Percentiles rank a stretch among this genome's conserved stretches.
Evolutionary conservation across 2,329 filamentous ascomycete genomes (phyloP).

Genomic region (Cladosporium sp.): DNA sequence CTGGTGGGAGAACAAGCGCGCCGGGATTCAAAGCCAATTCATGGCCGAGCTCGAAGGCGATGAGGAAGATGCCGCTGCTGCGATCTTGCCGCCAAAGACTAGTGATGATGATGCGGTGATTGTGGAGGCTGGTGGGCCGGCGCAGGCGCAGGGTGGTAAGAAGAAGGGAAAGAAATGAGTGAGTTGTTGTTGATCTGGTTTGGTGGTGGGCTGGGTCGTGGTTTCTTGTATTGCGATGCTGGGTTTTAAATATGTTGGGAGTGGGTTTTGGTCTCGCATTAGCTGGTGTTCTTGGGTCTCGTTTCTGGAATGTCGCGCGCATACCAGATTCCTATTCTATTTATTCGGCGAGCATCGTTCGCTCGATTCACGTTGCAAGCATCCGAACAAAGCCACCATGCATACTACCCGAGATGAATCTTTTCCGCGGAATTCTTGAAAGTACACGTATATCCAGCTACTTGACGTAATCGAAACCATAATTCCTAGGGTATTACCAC

Average conservation of each 20-base stretch:
- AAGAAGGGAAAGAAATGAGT: constrained; percentile 64
- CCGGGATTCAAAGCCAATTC: constrained; percentile 71
- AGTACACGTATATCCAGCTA: background rate
- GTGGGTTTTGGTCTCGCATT: background rate
- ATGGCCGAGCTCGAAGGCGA: constrained; percentile 74
- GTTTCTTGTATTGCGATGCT: background rate
- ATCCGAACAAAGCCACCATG: background rate
- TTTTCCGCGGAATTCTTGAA: background rate
- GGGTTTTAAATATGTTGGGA: background rate
- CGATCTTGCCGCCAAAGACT: constrained; percentile 23
- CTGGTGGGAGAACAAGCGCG: constrained; percentile 88
- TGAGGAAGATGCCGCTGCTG: constrained; percentile 39
- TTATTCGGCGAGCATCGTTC: background rate
- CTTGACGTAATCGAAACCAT: background rate
- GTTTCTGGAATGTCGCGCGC: background rate
- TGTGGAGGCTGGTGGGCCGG: constrained; percentile 63
- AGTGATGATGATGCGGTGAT: constrained; percentile 76
- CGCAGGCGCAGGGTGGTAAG: constrained; percentile 46
- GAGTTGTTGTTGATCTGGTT: background rate
- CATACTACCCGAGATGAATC: background rate
- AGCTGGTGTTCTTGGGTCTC: background rate
- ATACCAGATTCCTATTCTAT: background rate
- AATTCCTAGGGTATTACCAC: background rate
- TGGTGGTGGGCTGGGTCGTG: background rate
- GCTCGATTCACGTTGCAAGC: background rate